phyloP scores from a whole-genome alignment of 768 basidiomycete genomes.

The Suillus fuscotomentosus region DNA sequence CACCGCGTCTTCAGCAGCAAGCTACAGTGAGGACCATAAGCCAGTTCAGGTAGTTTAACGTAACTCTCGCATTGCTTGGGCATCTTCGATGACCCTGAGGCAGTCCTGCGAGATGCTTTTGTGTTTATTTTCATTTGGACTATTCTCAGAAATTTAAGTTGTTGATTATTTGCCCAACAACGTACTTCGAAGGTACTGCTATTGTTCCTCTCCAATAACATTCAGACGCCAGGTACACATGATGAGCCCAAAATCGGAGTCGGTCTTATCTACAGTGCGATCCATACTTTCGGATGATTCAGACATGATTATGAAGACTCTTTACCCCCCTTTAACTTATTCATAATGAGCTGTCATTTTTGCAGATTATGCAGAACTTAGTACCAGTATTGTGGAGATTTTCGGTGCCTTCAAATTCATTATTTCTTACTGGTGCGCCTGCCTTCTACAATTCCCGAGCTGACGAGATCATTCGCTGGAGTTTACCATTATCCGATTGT shows the following conservation, averaged over 20 bases:
- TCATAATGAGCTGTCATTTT: too few relatives aligned
- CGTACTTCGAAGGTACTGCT: not conserved
- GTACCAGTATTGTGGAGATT: too few relatives aligned
- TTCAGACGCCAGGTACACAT: not conserved
- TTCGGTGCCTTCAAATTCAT: too few relatives aligned
- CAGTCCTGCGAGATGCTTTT: not conserved
- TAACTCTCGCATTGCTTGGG: not conserved
- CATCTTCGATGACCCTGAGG: not conserved
- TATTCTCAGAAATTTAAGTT: not conserved
- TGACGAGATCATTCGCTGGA: too few relatives aligned
- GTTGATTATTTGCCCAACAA: not conserved
- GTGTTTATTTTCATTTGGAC: not conserved
- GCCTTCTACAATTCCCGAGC: too few relatives aligned
- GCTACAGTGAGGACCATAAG: slow-evolving; percentile 3
- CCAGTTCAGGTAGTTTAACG: not conserved
- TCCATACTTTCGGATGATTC: too few relatives aligned
- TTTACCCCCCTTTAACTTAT: too few relatives aligned
- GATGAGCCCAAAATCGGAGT: not conserved
- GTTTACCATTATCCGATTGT: too few relatives aligned
- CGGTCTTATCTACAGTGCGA: too few relatives aligned
- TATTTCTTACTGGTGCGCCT: too few relatives aligned
- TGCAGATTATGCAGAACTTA: too few relatives aligned
- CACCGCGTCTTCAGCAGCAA: not conserved
- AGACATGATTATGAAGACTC: too few relatives aligned
- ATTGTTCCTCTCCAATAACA: not conserved